These are phyloP conservation scores for Carex pumila DNA, from an alignment of 176 grass and related monocot genomes.

Conservation along the genomic window DNA sequence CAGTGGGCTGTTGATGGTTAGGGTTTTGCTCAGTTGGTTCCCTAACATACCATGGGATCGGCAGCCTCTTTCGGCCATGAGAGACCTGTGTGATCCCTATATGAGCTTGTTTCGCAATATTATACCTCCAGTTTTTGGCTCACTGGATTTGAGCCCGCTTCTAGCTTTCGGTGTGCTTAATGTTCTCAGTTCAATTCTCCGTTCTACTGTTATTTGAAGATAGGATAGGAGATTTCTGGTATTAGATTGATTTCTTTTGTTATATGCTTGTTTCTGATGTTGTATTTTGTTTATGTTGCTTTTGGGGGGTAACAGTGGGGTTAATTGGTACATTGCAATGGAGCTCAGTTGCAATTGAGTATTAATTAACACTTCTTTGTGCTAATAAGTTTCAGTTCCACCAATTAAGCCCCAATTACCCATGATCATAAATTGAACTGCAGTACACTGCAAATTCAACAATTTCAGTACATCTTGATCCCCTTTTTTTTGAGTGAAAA, in stretches of 20 bases:
- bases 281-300: neutral
- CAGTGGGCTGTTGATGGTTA: conserved; percentile 8
- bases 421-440: neutral
- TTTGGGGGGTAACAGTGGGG: neutral
- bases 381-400: neutral
- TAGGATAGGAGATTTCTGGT: neutral
- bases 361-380: neutral
- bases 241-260: neutral
- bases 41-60: conserved; percentile 26
- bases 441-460: no score
- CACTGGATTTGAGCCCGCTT: conserved; percentile 22
- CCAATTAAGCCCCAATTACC: neutral
- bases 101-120: conserved; percentile 19
- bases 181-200: neutral
- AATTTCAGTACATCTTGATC: no score
- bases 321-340: neutral
- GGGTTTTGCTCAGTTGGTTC: conserved; percentile 32
- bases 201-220: neutral
- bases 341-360: neutral
- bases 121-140: conserved; percentile 12
- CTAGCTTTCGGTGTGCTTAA: conserved; percentile 19
- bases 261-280: neutral
- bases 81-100: conserved; percentile 28
- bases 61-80: conserved; percentile 19
- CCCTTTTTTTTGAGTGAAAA: no score